Evolutionary conservation across 257 asterid species (phyloP), one percentile per base, ranked within the genome.

Genomic region (Solanum gandarillasii): DNA sequence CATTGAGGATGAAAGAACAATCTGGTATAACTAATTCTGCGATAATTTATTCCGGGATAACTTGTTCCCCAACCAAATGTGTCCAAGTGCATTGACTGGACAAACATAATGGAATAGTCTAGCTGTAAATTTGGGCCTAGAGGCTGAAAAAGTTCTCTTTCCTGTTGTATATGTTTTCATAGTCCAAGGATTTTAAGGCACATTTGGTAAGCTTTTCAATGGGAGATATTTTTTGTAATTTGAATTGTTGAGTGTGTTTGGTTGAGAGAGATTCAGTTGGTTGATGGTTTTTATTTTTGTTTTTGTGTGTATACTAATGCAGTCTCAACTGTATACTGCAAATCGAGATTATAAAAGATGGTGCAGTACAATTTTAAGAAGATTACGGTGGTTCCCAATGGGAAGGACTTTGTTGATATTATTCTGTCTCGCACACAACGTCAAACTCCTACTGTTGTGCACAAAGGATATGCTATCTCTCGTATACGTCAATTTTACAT

Each of bases 351-450:
- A 39, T 88, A 88, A 90, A 87, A 86, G 58, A 97, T 97, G 99
- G 99, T 97, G 94, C 98, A 95, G 90, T 97, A 97, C 93, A 96
- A 95, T 87, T 97, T 96, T 92, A 97, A 97, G 89, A 96, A 92
- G 96, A 97, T 97, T 25, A 97, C 99, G 0, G 96, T 95, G 27
- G 98, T 95, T 29, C 98, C 99, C 27, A 92, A 90, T 7, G 99
- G 99, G 89, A 97, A 96, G 92, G 98, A 95, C 84, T 97, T 97
- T 48, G 89, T 96, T 0, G 99, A 97, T 90, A 96, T 96, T 81
- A 95, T 97, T 86, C 95, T 97, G 38, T 96, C 99, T 9, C 98
- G 99, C 5, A 97, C 99, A 2, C 99, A 96, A 79, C 98, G 99
- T 8, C 95, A 98, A 68, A 97, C 99, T 2, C 99, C 99, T 3